Evolutionary conservation across 1,284 basidiomycete genomes (phyloP).

Genomic region (Microbotryum lychnidis-dioicae): DNA sequence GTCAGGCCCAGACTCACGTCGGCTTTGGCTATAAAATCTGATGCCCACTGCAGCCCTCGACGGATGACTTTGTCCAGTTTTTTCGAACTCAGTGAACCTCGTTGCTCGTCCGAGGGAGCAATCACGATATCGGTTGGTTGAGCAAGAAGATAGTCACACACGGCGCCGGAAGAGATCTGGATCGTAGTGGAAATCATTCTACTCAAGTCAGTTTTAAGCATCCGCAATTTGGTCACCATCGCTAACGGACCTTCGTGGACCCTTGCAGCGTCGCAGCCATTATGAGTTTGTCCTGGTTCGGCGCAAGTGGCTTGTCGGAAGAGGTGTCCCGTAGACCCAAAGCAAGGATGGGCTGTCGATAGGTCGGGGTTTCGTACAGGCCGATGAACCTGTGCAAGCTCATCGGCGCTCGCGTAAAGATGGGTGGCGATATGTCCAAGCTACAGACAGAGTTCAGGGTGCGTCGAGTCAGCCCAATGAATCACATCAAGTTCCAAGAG

Average conservation of each 20-base stretch:
- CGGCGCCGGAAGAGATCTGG: constrained; percentile 53
- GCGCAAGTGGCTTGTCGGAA: constrained; percentile 56
- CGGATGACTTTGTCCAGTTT: constrained; percentile 64
- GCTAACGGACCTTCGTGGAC: constrained; percentile 53
- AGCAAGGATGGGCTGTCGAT: constrained; percentile 43
- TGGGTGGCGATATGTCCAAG: constrained; percentile 47
- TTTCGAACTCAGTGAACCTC: constrained; percentile 58
- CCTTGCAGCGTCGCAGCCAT: constrained; percentile 58
- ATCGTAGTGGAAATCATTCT: neutral
- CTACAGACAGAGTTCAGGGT: constrained; percentile 55
- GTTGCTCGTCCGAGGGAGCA: constrained; percentile 61
- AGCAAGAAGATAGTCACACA: constrained; percentile 48
- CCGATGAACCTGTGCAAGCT: constrained; percentile 43
- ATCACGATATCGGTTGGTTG: constrained; percentile 62
- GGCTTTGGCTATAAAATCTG: constrained; percentile 44
- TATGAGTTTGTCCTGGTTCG: constrained; percentile 55
- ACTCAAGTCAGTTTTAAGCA: neutral
- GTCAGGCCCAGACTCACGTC: neutral
- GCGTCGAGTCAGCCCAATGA: constrained; percentile 44
- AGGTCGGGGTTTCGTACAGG: constrained; percentile 2
- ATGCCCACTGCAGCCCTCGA: constrained; percentile 56
- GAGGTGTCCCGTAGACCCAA: constrained; percentile 58
- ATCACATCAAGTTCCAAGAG: neutral
- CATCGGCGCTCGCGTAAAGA: constrained; percentile 55
- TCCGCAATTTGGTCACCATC: neutral